phyloP scores from a whole-genome alignment of 2,329 filamentous ascomycete species.

The Stagonosporopsis rhizophila region DNA sequence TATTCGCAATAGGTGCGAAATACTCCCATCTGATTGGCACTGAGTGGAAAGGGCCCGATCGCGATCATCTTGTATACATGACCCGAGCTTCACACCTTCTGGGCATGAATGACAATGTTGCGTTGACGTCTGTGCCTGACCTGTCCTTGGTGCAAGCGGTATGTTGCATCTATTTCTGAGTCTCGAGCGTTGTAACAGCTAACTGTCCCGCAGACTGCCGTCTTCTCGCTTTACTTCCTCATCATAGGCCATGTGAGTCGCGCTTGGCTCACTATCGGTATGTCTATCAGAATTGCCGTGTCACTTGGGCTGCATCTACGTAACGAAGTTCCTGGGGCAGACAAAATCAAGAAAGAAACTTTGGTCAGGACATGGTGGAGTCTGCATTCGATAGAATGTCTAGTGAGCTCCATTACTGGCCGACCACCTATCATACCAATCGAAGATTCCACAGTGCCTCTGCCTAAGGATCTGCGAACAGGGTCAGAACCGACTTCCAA shows the following conservation, averaged over 20 bases:
- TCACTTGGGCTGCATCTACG: constrained; percentile 50
- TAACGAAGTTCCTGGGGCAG: constrained; percentile 39
- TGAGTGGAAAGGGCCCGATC: constrained; percentile 37
- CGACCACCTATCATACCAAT: constrained; percentile 46
- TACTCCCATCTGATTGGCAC: constrained; percentile 45
- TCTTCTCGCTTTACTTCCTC: constrained; percentile 37
- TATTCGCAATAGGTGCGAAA: constrained; percentile 53
- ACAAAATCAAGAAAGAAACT: constrained; percentile 40
- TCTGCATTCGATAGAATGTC: constrained; percentile 47
- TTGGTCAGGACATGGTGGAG: constrained; percentile 51
- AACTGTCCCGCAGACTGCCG: constrained; percentile 20
- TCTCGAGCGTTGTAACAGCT: constrained; percentile 22
- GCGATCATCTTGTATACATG: constrained; percentile 51
- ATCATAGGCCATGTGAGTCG: constrained; percentile 36
- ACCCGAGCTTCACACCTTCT: constrained; percentile 38
- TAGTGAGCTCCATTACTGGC: constrained; percentile 49
- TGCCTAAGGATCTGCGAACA: constrained; percentile 27
- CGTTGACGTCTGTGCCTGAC: constrained; percentile 41
- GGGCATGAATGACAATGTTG: constrained; percentile 25
- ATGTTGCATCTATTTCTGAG: constrained; percentile 10
- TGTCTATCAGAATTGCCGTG: constrained; percentile 47
- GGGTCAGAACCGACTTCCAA: not conserved
- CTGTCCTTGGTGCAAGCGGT: constrained; percentile 49
- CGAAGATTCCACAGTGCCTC: constrained; percentile 42
- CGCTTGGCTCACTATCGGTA: constrained; percentile 48